Evolutionary conservation across 140 eudicot genomes (phyloP), one percentile per base, ranked within the genome.

Genomic region (Flaveria floridana): DNA sequence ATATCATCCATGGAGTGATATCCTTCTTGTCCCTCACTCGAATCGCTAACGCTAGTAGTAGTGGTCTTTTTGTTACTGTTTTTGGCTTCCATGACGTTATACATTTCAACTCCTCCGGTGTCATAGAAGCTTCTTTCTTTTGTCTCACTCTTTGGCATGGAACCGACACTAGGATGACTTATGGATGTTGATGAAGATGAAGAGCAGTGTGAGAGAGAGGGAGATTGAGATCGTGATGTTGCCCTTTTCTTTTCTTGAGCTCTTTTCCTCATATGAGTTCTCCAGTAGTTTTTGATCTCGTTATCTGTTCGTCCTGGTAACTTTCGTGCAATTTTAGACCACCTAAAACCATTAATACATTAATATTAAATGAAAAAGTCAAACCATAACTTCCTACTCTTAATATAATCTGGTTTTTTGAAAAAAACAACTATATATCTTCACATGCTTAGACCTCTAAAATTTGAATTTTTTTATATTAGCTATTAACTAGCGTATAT

Each of bases 291-390:
- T 44, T 87, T 87, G 28, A 87, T 87, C 77, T 87, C 91, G 13
- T 87, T 87, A 76, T 87, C 91, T 0, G 91, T 87, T 28, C 91
- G 70, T 41, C 91, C 91, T 0, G 91, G 91, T 65, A 87, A 77
- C 42, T 79, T 87, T 13, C 87, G 53, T 62, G 91, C 91, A 68
- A 87, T 87, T 69, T 78, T 84, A 13, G 91, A 87, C 91, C 91
- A 87, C 55, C 91, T 87, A 52, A 68, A 62, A 79, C 34, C 18
- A 30, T 47, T 20, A 1, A 61, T 56, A 78, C 28, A 41, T 76
- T 39, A 39, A 20, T 37, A 11, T 56, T 55, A 4, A 7, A 56
- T 14, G 19, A 48, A 12, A 7, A 20, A 44, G 50, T 56, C 56
- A 56, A 18, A 72, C 56, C 13, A 58, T 39, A 39, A 21, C 16